A percentile compares a stretch with the other conserved stretches of the same genome.
phyloP scores from a whole-genome alignment of 208 protist genomes.

The Trypanosoma lewisi region DNA sequence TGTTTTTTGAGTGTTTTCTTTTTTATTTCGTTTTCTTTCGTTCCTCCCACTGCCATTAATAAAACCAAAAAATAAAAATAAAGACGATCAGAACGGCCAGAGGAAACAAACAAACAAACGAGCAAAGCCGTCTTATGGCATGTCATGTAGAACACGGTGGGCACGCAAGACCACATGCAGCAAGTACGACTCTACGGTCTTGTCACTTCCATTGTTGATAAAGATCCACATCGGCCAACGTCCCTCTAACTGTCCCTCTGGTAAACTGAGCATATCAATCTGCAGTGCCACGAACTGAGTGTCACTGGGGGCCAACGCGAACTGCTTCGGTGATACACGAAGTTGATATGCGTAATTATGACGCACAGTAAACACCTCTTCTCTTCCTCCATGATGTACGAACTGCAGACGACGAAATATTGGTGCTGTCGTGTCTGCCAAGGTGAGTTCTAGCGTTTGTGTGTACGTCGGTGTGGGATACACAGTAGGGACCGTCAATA shows the following conservation, averaged over 20 bases:
- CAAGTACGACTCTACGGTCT: slow-evolving; percentile 85
- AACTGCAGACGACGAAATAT: slow-evolving; percentile 85
- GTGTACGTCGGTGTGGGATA: slow-evolving; percentile 81
- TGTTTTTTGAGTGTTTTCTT: too few relatives aligned
- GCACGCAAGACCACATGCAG: slow-evolving; percentile 78
- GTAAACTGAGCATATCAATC: slow-evolving; percentile 71
- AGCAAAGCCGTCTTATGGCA: not conserved
- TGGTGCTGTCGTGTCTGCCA: slow-evolving; percentile 56
- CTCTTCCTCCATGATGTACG: slow-evolving; percentile 45
- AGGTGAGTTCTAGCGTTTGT: slow-evolving; percentile 75
- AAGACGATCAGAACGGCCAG: not conserved
- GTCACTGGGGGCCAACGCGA: slow-evolving; percentile 74
- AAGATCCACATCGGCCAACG: slow-evolving; percentile 91
- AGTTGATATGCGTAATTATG: slow-evolving; percentile 89
- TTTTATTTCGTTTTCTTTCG: not conserved
- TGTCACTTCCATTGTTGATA: slow-evolving; percentile 83
- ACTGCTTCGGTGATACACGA: slow-evolving; percentile 55
- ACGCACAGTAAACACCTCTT: slow-evolving; percentile 77
- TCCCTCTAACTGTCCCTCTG: slow-evolving; percentile 73
- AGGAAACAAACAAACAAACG: not conserved
- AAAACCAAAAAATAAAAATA: not conserved
- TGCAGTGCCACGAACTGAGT: slow-evolving; percentile 72
- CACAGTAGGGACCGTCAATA: slow-evolving; percentile 68
- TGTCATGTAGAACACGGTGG: slow-evolving; percentile 45
- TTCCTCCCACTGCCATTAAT: too few relatives aligned